phyloP scores from a whole-genome alignment of 257 asterid genomes.

The Gentiana straminea region DNA sequence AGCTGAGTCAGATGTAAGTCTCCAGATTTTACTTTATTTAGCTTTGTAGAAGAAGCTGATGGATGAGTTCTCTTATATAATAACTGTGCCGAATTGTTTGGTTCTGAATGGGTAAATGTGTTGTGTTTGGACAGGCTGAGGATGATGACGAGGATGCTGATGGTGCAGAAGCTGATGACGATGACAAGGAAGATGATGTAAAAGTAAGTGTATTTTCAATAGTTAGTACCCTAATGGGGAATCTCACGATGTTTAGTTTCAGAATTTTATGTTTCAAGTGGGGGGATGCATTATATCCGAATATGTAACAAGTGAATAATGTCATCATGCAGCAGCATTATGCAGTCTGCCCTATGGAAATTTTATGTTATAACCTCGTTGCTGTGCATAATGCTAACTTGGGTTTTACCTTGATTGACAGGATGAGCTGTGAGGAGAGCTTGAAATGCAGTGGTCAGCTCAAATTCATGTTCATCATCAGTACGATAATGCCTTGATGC shows the following conservation, averaged over 20 bases:
- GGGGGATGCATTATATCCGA: no score
- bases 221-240: background rate
- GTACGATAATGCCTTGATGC: no score
- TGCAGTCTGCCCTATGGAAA: no score
- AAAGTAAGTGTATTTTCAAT: slow-evolving; percentile 31
- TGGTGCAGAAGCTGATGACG: slow-evolving; percentile 32
- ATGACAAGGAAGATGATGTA: slow-evolving; percentile 36
- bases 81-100: background rate
- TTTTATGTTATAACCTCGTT: no score
- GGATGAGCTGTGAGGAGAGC: slow-evolving; percentile 67
- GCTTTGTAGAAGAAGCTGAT: background rate
- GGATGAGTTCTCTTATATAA: background rate
- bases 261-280: background rate
- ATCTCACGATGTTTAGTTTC: no score
- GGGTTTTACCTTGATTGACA: slow-evolving; percentile 17
- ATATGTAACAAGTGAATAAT: no score
- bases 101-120: background rate
- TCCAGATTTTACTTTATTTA: background rate
- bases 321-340: no score
- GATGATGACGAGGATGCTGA: slow-evolving; percentile 41
- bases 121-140: slow-evolving; percentile 45
- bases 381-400: no score
- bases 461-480: slow-evolving; percentile 10
- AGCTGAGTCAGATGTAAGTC: slow-evolving; percentile 49
- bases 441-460: slow-evolving; percentile 8